These are phyloP conservation scores for Suillus subalutaceus DNA, from an alignment of 768 basidiomycete genomes.

Conservation along the genomic window DNA sequence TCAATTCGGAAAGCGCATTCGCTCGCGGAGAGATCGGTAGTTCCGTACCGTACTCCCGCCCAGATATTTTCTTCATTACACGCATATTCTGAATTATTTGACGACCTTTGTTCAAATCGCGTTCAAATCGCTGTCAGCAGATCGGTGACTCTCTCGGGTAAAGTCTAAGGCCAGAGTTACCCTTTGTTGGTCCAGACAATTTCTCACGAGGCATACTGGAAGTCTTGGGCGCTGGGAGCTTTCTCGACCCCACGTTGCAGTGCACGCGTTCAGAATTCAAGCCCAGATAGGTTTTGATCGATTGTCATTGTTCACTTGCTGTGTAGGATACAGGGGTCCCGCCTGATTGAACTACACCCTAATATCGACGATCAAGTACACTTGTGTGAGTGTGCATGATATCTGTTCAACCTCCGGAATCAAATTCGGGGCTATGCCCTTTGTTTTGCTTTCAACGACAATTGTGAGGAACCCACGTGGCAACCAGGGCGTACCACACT, in stretches of 20 bases:
- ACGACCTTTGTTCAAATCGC: conserved; percentile 3
- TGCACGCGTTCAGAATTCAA: conserved; percentile 2
- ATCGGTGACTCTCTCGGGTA: not conserved
- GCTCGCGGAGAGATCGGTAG: conserved; percentile 54
- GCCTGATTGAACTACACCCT: not conserved
- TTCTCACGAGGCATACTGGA: conserved; percentile 2
- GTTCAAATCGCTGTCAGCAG: not conserved
- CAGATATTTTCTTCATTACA: not conserved
- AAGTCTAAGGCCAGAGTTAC: not conserved
- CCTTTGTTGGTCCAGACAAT: conserved; percentile 5
- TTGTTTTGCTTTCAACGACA: not conserved
- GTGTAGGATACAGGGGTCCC: not conserved
- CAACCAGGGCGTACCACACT: conserved; percentile 22
- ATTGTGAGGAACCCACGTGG: conserved; percentile 21
- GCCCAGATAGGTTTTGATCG: not conserved
- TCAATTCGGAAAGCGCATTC: conserved; percentile 74
- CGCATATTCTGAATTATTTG: not conserved
- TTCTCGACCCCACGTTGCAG: conserved; percentile 3
- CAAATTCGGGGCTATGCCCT: not conserved
- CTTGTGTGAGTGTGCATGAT: not conserved
- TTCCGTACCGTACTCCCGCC: conserved; percentile 1
- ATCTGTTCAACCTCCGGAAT: not conserved
- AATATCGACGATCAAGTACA: not conserved
- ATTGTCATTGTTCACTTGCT: not conserved
- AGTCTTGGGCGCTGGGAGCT: not conserved